A percentile compares a stretch with the other conserved stretches of the same genome.
Evolutionary conservation across 176 grass and related monocot genomes (phyloP).

Genomic region (Zea mays): Zm-B73-REFERENCE-NAM-5.0 NC_050103.1:21288501-21289000

Average conservation of each 20-base stretch:
- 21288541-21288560: no score
- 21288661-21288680: conserved; percentile 8
- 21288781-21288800: conserved; percentile 27
- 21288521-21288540: no score
- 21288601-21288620: no score
- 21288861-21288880: conserved; percentile 23
- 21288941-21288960: no score
- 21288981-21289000: no score
- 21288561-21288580: no score
- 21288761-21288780: conserved; percentile 20
- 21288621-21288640: no score
- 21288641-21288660: no score
- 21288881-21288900: neutral
- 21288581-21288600: no score
- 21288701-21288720: conserved; percentile 42
- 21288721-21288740: conserved; percentile 48
- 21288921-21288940: neutral
- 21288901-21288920: conserved; percentile 17
- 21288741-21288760: conserved; percentile 41
- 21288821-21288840: conserved; percentile 12
- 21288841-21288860: conserved; percentile 10
- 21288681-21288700: conserved; percentile 25
- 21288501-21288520: no score
- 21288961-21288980: no score
- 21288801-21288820: conserved; percentile 12